A percentile compares a stretch with the other conserved stretches of the same genome.
These are phyloP conservation scores for Hamigera avellanea DNA, from an alignment of 495 filamentous ascomycete species.

Conservation along the genomic window DNA sequence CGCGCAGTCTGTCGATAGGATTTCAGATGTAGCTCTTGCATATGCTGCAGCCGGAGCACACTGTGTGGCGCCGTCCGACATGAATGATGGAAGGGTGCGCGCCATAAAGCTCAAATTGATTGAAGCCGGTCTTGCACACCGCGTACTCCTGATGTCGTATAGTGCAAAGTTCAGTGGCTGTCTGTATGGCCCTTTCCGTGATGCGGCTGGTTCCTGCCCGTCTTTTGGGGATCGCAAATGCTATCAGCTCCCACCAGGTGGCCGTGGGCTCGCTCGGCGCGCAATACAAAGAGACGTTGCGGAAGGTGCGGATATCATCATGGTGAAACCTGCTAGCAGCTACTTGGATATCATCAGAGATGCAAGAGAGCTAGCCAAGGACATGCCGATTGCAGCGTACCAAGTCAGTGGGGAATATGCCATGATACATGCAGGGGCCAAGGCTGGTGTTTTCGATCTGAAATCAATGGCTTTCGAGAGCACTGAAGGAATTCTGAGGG, in stretches of 20 bases:
- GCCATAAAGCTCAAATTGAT: conserved; percentile 96
- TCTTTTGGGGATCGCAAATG: conserved; percentile 91
- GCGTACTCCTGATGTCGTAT: conserved; percentile 89
- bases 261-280: conserved; percentile 82
- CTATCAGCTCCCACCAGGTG: conserved; percentile 90
- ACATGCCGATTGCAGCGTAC: conserved; percentile 88
- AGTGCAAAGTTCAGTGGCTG: conserved; percentile 95
- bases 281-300: conserved; percentile 82
- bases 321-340: conserved; percentile 94
- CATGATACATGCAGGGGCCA: conserved; percentile 94
- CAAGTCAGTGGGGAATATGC: conserved; percentile 96
- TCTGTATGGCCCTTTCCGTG: conserved; percentile 93
- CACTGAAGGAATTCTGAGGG: conserved; percentile 83
- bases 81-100: conserved; percentile 95
- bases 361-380: conserved; percentile 81
- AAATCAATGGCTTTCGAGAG: conserved; percentile 92
- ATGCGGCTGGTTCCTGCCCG: conserved; percentile 84
- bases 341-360: conserved; percentile 95
- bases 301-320: conserved; percentile 95
- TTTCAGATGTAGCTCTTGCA: conserved; percentile 83
- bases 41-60: conserved; percentile 92
- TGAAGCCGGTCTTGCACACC: conserved; percentile 80
- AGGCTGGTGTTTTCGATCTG: conserved; percentile 95
- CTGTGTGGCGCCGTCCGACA: conserved; percentile 93
- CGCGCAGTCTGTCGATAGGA: conserved; percentile 77